Conservation (phyloP, 768 basidiomycete species). For the Terana coerulea region DNA sequence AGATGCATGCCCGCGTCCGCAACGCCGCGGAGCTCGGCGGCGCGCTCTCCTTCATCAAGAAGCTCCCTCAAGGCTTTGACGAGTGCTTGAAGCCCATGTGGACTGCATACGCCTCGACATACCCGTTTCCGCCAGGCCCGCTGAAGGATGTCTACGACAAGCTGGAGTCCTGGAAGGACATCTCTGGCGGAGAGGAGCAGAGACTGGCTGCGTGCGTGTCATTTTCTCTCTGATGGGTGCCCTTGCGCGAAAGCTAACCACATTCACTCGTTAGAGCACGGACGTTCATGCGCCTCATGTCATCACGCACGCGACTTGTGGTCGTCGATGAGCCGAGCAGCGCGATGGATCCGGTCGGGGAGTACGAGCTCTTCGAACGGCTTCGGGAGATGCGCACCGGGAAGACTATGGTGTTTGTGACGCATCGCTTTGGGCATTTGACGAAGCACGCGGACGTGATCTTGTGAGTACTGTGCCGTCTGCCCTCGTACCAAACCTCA, state of each 20-base stretch:
- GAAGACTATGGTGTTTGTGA: slow-evolving; percentile 54
- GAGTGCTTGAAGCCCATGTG: not conserved
- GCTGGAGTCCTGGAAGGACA: slow-evolving; percentile 1
- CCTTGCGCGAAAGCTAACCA: too few species aligned
- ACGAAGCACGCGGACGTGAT: slow-evolving; percentile 46
- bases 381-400: slow-evolving; percentile 36
- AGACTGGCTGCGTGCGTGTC: slow-evolving; percentile 12
- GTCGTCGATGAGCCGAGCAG: slow-evolving; percentile 59
- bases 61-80: not conserved
- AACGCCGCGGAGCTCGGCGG: slow-evolving; percentile 19
- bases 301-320: slow-evolving; percentile 39
- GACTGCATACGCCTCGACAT: not conserved
- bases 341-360: slow-evolving; percentile 51
- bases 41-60: slow-evolving; percentile 1
- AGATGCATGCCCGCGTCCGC: slow-evolving; percentile 7
- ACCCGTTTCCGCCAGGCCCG: not conserved
- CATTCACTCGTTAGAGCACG: slow-evolving; percentile 21
- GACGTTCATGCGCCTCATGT: slow-evolving; percentile 37
- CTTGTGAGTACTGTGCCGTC: slow-evolving; percentile 40
- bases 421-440: slow-evolving; percentile 51
- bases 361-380: slow-evolving; percentile 42
- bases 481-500: not conserved
- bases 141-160: not conserved
- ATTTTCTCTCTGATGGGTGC: not conserved
- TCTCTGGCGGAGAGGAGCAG: slow-evolving; percentile 23